Conservation (phyloP, 1,284 basidiomycete species). For the Puccinia triticina region DNA sequence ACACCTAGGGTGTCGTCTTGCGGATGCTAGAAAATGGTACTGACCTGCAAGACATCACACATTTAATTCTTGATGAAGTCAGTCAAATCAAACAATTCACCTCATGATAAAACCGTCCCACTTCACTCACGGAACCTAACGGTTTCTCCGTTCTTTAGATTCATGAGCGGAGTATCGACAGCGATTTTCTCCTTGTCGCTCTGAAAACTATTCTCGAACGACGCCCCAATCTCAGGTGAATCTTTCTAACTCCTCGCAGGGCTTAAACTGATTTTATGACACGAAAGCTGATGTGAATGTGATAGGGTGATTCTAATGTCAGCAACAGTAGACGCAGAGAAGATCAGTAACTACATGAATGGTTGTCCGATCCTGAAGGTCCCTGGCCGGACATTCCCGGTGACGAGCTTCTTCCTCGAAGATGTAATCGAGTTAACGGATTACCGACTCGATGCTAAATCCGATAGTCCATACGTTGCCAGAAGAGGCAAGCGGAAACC, state of each 20-base stretch:
- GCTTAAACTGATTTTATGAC: not conserved
- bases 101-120: not conserved
- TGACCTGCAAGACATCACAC: constrained; percentile 88
- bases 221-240: constrained; percentile 79
- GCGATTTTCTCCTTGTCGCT: constrained; percentile 94
- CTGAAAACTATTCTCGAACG: constrained; percentile 82
- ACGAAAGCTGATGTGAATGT: not conserved
- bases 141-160: constrained; percentile 61
- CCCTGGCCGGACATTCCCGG: constrained; percentile 96
- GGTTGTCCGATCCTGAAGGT: constrained; percentile 85
- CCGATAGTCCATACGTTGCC: constrained; percentile 73
- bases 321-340: constrained; percentile 91
- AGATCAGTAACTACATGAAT: constrained; percentile 90
- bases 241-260: not conserved
- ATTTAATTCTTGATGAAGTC: constrained; percentile 86
- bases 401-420: constrained; percentile 83
- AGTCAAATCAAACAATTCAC: constrained; percentile 49
- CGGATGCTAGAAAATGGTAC: constrained; percentile 89
- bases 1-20: constrained; percentile 83
- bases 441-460: constrained; percentile 75
- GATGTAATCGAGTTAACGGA: constrained; percentile 84
- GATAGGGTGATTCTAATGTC: constrained; percentile 91
- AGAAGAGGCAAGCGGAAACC: constrained; percentile 41
- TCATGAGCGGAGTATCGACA: constrained; percentile 95
- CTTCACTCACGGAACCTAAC: not conserved